Conservation (phyloP, 352 stramenopile genomes). For the Phytopythium boreale region DNA sequence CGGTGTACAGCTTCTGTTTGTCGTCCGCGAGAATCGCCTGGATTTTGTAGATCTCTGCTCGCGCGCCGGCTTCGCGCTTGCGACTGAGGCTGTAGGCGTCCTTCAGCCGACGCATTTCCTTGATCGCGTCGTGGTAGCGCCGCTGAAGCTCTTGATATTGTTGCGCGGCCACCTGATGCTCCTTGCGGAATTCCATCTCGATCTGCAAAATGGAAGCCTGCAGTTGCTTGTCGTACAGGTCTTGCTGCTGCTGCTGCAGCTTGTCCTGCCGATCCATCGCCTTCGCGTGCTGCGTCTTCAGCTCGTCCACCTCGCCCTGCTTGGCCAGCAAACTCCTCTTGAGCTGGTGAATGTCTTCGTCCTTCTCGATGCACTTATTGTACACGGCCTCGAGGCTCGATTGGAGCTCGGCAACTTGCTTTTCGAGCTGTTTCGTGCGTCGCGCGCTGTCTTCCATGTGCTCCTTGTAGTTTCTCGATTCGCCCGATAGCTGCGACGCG, state of each 20-base stretch:
- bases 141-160: conserved; percentile 46
- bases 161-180: conserved; percentile 38
- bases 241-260: conserved; percentile 54
- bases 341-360: conserved; percentile 51
- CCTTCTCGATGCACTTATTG: conserved; percentile 56
- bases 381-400: conserved; percentile 35
- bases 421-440: conserved; percentile 34
- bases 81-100: conserved; percentile 48
- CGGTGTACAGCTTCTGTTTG: conserved; percentile 41
- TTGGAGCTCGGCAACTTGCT: conserved; percentile 46
- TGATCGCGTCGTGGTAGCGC: conserved; percentile 37
- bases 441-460: conserved; percentile 27
- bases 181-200: conserved; percentile 72
- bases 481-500: conserved; percentile 14
- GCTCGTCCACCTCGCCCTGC: conserved; percentile 45
- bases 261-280: conserved; percentile 48
- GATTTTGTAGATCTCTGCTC: conserved; percentile 39
- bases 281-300: conserved; percentile 46
- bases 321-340: conserved; percentile 40
- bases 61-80: conserved; percentile 36
- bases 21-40: conserved; percentile 47
- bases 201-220: conserved; percentile 53
- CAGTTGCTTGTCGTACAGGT: conserved; percentile 52
- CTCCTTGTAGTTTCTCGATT: conserved; percentile 32
- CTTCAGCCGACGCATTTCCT: conserved; percentile 35